Evolutionary conservation across 2,329 filamentous ascomycete species (phyloP).

Genomic region (Fusarium sp.): DNA sequence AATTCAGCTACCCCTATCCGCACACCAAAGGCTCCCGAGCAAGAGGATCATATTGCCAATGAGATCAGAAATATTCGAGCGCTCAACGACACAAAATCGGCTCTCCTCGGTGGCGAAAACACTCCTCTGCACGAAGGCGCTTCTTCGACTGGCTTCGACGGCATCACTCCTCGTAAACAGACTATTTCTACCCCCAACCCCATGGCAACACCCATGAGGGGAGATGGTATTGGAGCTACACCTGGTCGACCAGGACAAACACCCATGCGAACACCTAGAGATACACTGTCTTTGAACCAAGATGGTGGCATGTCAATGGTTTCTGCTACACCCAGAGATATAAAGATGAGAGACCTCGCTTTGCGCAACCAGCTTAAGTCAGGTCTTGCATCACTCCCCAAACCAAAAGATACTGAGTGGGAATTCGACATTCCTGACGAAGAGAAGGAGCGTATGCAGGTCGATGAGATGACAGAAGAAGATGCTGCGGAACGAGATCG

Average conservation of each 20-base stretch:
- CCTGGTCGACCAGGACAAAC: constrained; percentile 79
- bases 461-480: constrained; percentile 64
- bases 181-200: constrained; percentile 93
- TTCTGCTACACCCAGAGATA: constrained; percentile 80
- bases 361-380: constrained; percentile 75
- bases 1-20: constrained; percentile 88
- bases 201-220: constrained; percentile 87
- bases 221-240: constrained; percentile 74
- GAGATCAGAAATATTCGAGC: constrained; percentile 95
- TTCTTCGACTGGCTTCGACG: constrained; percentile 88
- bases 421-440: constrained; percentile 93
- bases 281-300: constrained; percentile 85
- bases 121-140: constrained; percentile 85
- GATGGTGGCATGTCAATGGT: constrained; percentile 75
- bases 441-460: constrained; percentile 67
- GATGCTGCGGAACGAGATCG: constrained; percentile 80
- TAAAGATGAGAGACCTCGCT: constrained; percentile 76
- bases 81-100: constrained; percentile 93
- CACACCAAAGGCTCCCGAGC: constrained; percentile 88
- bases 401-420: constrained; percentile 93
- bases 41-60: constrained; percentile 96
- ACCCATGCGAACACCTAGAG: constrained; percentile 87
- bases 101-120: constrained; percentile 92
- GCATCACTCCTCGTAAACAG: constrained; percentile 83
- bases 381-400: constrained; percentile 85